Conservation (phyloP, 345 rosid species). For the Citrus glauca region DNA sequence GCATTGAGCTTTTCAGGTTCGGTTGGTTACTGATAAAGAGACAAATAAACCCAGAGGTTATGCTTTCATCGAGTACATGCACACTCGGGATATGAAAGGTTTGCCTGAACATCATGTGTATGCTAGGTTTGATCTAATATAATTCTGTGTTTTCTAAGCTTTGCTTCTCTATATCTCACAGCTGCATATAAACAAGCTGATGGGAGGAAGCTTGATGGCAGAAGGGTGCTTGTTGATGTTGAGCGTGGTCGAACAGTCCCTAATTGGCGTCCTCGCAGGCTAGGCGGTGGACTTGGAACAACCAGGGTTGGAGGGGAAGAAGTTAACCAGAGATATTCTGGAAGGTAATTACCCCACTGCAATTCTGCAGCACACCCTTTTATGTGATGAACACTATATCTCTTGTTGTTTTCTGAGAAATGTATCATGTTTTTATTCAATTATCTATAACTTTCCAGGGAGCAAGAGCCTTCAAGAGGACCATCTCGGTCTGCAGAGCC, state of each 20-base stretch:
- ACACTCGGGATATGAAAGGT: conserved; percentile 99
- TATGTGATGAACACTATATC: not conserved
- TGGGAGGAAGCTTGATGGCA: conserved; percentile 95
- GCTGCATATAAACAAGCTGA: conserved; percentile 99
- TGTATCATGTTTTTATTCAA: not conserved
- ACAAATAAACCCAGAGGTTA: conserved; percentile 92
- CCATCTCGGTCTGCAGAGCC: conserved; percentile 81
- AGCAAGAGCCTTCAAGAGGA: conserved; percentile 56
- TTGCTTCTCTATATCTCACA: conserved; percentile 24
- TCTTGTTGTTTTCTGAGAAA: not conserved
- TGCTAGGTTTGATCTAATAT: not conserved
- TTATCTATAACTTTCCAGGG: conserved; percentile 38
- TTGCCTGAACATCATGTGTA: not conserved
- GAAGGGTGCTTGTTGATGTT: conserved; percentile 98
- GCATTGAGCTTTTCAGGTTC: conserved; percentile 57
- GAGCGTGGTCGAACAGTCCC: conserved; percentile 99
- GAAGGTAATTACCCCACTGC: conserved; percentile 28
- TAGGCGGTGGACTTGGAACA: conserved; percentile 99
- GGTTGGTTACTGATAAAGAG: conserved; percentile 63
- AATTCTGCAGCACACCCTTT: not conserved
- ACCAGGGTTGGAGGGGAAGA: conserved; percentile 88
- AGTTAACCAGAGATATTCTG: conserved; percentile 45
- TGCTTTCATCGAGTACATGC: conserved; percentile 91
- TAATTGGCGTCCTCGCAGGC: conserved; percentile 99
- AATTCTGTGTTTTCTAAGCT: conserved; percentile 1